phyloP scores from a whole-genome alignment of 2,329 filamentous ascomycete species.

The Coniochaeta ligniaria region DNA sequence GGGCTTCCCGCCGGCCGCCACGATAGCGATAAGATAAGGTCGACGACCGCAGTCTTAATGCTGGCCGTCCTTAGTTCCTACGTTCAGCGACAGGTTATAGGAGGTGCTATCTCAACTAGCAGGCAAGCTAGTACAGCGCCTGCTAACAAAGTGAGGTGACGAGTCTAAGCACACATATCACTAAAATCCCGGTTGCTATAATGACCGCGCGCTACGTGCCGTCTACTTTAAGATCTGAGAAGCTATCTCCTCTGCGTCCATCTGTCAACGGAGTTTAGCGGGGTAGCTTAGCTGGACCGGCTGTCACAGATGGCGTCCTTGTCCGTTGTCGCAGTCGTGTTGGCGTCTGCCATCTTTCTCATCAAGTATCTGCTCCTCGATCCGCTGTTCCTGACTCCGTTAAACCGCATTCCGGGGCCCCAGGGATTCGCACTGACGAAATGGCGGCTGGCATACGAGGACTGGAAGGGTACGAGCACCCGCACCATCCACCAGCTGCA shows the following conservation, averaged over 20 bases:
- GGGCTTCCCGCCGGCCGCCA: too few species aligned
- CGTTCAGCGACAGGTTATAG: too few species aligned
- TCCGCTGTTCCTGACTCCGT: neutral
- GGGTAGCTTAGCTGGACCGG: neutral
- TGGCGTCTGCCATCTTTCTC: neutral
- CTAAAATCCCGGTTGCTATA: too few species aligned
- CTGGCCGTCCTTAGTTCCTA: too few species aligned
- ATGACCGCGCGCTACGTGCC: too few species aligned
- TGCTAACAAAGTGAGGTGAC: too few species aligned
- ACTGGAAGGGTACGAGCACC: constrained; percentile 34
- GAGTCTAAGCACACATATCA: too few species aligned
- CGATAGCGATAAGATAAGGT: too few species aligned
- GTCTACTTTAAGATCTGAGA: too few species aligned
- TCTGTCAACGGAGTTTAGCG: neutral
- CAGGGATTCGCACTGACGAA: constrained; percentile 31
- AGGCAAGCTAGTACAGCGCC: too few species aligned
- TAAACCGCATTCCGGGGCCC: constrained; percentile 26
- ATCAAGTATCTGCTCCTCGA: neutral
- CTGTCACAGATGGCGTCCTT: neutral
- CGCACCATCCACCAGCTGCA: constrained; percentile 34
- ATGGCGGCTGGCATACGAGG: constrained; percentile 37
- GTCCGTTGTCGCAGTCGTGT: neutral
- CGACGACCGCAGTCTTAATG: too few species aligned
- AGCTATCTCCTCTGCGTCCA: neutral
- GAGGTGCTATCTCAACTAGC: too few species aligned